phyloP scores from a whole-genome alignment of 2,329 filamentous ascomycete species.

The Pseudocercospora vitis region DNA sequence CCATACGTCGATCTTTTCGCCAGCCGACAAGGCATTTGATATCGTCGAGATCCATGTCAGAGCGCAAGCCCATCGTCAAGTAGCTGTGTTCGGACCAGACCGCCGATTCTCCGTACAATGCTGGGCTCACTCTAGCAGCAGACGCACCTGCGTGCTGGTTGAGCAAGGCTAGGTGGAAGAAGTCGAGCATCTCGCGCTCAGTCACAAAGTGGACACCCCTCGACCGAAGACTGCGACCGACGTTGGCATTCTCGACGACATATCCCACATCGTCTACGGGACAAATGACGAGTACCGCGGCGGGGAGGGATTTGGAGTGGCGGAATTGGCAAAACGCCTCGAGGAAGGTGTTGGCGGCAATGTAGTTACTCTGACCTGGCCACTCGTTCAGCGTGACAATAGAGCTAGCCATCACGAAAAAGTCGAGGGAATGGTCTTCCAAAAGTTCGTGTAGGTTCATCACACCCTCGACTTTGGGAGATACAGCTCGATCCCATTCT shows the following conservation, averaged over 20 bases:
- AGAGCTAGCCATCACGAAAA: constrained; percentile 57
- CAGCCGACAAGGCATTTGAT: not conserved
- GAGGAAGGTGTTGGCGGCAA: constrained; percentile 48
- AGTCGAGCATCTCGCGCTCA: not conserved
- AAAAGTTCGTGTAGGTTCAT: constrained; percentile 50
- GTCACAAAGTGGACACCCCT: not conserved
- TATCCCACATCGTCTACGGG: constrained; percentile 48
- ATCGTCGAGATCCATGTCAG: not conserved
- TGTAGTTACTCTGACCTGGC: constrained; percentile 59
- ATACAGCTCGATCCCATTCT: constrained; percentile 14
- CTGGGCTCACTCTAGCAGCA: no score
- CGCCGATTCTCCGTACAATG: not conserved
- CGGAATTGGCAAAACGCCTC: constrained; percentile 40
- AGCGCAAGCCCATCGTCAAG: not conserved
- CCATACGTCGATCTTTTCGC: not conserved
- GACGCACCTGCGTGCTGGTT: not conserved
- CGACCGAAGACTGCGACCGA: not conserved
- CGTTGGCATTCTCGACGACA: constrained; percentile 24
- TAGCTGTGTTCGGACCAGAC: not conserved
- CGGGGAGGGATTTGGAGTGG: constrained; percentile 44
- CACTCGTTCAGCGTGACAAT: constrained; percentile 58
- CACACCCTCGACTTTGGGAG: constrained; percentile 22
- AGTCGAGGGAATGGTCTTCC: constrained; percentile 32
- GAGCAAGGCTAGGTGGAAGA: not conserved
- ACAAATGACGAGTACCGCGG: constrained; percentile 55